phyloP scores from a whole-genome alignment of 2,329 filamentous ascomycete species.

The Didymella glomerata region DNA sequence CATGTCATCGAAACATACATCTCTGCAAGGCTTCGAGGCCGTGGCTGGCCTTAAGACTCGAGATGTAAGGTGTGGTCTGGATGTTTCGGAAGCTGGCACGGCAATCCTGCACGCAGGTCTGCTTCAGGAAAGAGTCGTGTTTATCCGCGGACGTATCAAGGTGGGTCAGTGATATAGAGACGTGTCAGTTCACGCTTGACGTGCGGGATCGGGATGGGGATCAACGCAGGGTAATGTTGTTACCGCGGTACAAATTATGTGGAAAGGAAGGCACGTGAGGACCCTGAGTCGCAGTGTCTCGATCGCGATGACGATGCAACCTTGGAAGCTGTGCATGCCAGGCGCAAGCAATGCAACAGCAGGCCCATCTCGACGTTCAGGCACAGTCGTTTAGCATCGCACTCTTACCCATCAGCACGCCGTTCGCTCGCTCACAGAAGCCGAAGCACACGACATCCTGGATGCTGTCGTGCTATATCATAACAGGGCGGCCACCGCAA shows the following conservation, averaged over 20 bases:
- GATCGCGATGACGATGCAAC: neutral
- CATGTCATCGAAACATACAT: constrained; percentile 2
- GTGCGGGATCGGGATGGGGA: constrained; percentile 20
- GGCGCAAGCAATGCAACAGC: neutral
- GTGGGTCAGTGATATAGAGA: constrained; percentile 10
- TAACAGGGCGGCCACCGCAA: neutral
- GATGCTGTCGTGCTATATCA: neutral
- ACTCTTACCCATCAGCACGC: neutral
- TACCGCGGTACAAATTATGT: constrained; percentile 12
- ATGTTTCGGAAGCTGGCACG: constrained; percentile 15
- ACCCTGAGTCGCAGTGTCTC: neutral
- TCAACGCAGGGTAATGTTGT: constrained; percentile 17
- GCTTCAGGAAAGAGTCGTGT: constrained; percentile 3
- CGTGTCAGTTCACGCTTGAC: constrained; percentile 15
- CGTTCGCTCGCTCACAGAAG: neutral
- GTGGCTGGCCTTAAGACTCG: constrained; percentile 4
- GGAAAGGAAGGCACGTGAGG: constrained; percentile 5
- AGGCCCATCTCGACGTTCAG: neutral
- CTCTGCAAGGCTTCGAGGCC: constrained; percentile 3
- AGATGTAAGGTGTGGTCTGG: constrained; percentile 4
- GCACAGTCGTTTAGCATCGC: neutral
- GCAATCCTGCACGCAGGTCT: constrained; percentile 7
- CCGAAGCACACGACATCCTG: neutral
- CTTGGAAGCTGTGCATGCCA: neutral
- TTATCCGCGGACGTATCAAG: constrained; percentile 6